A percentile compares a stretch with the other conserved stretches of the same genome.
phyloP scores from a whole-genome alignment of 352 stramenopile genomes.

The Globisporangium rhizosaccharum region DNA sequence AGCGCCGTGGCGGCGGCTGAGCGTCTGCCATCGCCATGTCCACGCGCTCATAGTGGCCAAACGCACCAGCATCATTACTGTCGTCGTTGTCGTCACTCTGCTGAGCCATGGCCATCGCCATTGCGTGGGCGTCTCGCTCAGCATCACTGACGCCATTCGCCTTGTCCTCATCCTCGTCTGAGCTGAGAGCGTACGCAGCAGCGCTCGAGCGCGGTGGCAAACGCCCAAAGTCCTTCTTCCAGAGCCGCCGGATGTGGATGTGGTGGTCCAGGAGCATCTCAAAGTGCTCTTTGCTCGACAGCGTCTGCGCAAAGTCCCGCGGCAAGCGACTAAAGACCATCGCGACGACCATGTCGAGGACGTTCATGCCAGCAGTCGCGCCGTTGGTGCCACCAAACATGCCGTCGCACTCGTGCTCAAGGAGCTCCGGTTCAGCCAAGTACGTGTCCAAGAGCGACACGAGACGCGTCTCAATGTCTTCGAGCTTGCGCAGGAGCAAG shows the following conservation, averaged over 20 bases:
- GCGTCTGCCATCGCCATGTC: background rate
- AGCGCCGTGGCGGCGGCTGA: no score
- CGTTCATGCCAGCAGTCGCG: constrained; percentile 50
- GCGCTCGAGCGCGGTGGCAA: constrained; percentile 28
- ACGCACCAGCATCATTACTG: constrained; percentile 4
- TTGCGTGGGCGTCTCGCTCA: constrained; percentile 10
- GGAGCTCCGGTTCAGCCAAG: constrained; percentile 49
- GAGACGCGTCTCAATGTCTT: constrained; percentile 75
- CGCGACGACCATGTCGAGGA: constrained; percentile 82
- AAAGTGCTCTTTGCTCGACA: constrained; percentile 62
- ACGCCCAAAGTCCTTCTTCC: constrained; percentile 82
- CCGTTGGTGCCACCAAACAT: constrained; percentile 27
- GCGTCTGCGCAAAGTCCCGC: constrained; percentile 44
- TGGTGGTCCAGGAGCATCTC: constrained; percentile 75
- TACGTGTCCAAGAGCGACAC: constrained; percentile 51
- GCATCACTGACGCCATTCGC: constrained; percentile 8
- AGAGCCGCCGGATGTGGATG: constrained; percentile 71
- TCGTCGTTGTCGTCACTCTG: constrained; percentile 7
- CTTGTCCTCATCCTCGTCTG: constrained; percentile 8
- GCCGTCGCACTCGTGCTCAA: constrained; percentile 38
- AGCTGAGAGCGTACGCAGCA: constrained; percentile 5
- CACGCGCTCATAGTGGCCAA: constrained; percentile 10
- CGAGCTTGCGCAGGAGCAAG: constrained; percentile 68
- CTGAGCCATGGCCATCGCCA: background rate
- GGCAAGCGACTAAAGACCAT: constrained; percentile 84